Percentiles rank a stretch among this genome's conserved stretches.
phyloP scores from a whole-genome alignment of 2,329 filamentous ascomycete genomes.

The Calycina marina region DNA sequence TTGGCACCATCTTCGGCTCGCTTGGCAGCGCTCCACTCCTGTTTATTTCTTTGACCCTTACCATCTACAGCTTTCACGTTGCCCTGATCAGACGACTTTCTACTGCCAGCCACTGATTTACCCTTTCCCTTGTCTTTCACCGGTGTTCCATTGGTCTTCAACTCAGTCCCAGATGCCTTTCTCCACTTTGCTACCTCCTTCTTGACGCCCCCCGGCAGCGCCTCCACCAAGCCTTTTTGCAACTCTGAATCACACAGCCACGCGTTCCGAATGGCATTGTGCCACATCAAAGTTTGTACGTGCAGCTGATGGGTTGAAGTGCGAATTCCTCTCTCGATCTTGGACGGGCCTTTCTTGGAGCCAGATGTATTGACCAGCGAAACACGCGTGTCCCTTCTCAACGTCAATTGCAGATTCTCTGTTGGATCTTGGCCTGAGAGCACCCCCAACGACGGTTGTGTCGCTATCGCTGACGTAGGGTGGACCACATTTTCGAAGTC shows the following conservation, averaged over 20 bases:
- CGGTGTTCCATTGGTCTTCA: slow-evolving; percentile 24
- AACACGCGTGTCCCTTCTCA: slow-evolving; percentile 44
- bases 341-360: slow-evolving; percentile 70
- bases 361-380: slow-evolving; percentile 45
- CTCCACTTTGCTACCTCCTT: slow-evolving; percentile 63
- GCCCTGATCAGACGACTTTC: too few relatives aligned
- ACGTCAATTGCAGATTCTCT: slow-evolving; percentile 60
- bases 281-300: slow-evolving; percentile 75
- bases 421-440: slow-evolving; percentile 34
- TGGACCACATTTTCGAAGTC: slow-evolving; percentile 47
- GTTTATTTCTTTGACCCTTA: slow-evolving; percentile 32
- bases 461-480: too few relatives aligned
- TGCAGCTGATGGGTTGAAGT: slow-evolving; percentile 75
- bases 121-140: slow-evolving; percentile 24
- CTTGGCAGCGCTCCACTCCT: slow-evolving; percentile 66
- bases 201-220: slow-evolving; percentile 43
- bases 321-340: slow-evolving; percentile 67
- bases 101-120: slow-evolving; percentile 26
- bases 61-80: slow-evolving; percentile 21
- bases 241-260: slow-evolving; percentile 70
- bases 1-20: slow-evolving; percentile 54
- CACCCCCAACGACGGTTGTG: too few relatives aligned
- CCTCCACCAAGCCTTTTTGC: slow-evolving; percentile 61
- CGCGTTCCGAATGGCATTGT: slow-evolving; percentile 72
- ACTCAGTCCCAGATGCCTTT: slow-evolving; percentile 47